Evolutionary conservation across 495 filamentous ascomycete genomes (phyloP), one percentile per base, ranked within the genome.

Genomic region (Trichocladium antarcticum): DNA sequence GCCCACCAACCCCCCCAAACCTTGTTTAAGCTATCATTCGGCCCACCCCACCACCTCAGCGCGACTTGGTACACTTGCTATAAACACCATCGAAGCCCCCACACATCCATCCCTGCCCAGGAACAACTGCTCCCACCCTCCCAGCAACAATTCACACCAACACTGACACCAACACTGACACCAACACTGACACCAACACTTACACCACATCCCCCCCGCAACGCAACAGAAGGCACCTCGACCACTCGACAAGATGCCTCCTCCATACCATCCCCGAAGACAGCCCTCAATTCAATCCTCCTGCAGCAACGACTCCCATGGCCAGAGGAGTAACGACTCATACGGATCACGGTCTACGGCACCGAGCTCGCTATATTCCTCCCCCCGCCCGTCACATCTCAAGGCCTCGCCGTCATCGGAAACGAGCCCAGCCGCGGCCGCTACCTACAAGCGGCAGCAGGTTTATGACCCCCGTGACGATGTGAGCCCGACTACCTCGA

Each of bases 281-380:
- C 55, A 65, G 35, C 53, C 50, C 45, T 72, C 70, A 29, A 67
- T 53, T 42, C 56, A 69, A 34, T 73, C 65, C 51, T 62, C 70
- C 46, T 69, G 74, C 55, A 82, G 77, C 54, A 75, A 74, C 31
- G 76, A 73, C 53, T 80, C 77, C 28, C 77, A 77, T 43, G 72
- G 75, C 49, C 39, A 54, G 54, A 51, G 55, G 56, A 84, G 81
- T 55, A 70, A 80, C 50, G 73, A 71, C 48, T 85, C 83, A 22
- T 74, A 78, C 50, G 73, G 66, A 10, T 85, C 85, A 14, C 71
- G 73, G 60, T 84, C 82, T 53, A 89, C 83, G 5, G 77, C 75
- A 12, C 78, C 81, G 24, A 88, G 84, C 14, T 75, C 74, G 38
- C 49, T 72, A 9, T 70, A 79, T 40, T 70, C 81, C 60, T 84